Base-by-base conservation (phyloP, 2,329 filamentous ascomycete species). In the Fusarium metavorans region DNA sequence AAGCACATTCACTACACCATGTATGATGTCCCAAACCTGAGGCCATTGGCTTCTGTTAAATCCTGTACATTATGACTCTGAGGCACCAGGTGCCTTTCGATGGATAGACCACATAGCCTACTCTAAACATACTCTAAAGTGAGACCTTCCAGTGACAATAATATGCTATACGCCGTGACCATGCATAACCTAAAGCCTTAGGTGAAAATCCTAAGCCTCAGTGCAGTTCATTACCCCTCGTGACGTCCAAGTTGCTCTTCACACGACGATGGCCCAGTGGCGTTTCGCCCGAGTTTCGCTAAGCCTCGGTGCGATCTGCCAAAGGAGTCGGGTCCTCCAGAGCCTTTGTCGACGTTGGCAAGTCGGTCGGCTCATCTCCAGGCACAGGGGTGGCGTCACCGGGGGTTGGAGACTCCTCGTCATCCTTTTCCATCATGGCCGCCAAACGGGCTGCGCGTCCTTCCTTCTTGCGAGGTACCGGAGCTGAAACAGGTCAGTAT, bases 381-480 rank as follows among this genome's bases (percentile, higher is more conserved):
- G 61, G 56, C 25, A 50, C 27, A 23, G 64, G 58, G 16, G 66
- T 66, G 14, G 45, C 35, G 8, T 18, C 50, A 27, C 68, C 67
- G 5, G 52, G 65, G 16, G 61, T 70, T 13, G 41, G 43, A 3
- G 56, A 43, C 13, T 66, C 63, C 20, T 77, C 72, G 48, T 72
- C 83, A 61, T 87, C 85, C 23, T 82, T 81, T 67, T 87, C 85
- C 84, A 88, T 86, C 83, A 88, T 85, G 34, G 87, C 86, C 13
- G 87, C 87, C 25, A 89, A 79, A 18, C 87, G 85, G 43, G 87
- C 87, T n/a, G 87, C 87, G 9, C 87, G 85, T 37, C 87, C 87
- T 80, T 89, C 87, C 76, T 89, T 89, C 80, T 89, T 89, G 52
- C 87, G 84, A 34, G 87, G 87, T 14, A 88, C 84, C 6, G 87